Conservation (phyloP, 805 yeast genomes). For the Candida coquimbonensis region DNA sequence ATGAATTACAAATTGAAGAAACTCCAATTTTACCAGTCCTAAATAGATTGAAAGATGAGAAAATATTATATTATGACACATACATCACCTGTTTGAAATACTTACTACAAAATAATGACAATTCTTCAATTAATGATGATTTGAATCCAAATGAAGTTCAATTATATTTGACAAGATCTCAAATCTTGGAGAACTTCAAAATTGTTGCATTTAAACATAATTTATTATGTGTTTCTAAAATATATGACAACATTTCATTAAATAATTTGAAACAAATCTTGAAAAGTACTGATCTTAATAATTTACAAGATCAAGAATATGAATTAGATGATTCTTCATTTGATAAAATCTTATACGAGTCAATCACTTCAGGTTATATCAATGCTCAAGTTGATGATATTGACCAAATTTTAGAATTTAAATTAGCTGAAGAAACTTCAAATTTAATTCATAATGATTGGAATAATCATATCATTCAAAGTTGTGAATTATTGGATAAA, state of each 20-base stretch:
- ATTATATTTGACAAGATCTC: constrained; percentile 1
- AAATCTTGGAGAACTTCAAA: constrained; percentile 1
- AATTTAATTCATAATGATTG: constrained; percentile 11
- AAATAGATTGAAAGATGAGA: background rate
- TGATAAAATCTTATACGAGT: constrained; percentile 4
- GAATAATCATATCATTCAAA: constrained; percentile 19
- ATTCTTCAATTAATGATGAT: background rate
- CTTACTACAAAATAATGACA: background rate
- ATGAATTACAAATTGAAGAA: background rate
- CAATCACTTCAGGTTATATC: constrained; percentile 6
- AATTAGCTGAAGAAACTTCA: background rate
- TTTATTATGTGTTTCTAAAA: constrained; percentile 1
- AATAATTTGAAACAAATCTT: background rate
- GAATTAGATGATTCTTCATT: constrained; percentile 1
- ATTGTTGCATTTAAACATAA: constrained; percentile 2
- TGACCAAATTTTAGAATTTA: constrained; percentile 13
- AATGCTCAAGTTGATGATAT: constrained; percentile 22
- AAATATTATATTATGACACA: constrained; percentile 3
- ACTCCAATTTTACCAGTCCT: background rate
- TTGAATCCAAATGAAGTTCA: background rate
- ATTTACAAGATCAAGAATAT: background rate
- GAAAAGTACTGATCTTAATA: background rate
- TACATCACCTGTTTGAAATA: background rate
- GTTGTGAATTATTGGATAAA: constrained; percentile 17
- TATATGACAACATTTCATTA: constrained; percentile 4